Percentiles rank a stretch among this genome's conserved stretches.
phyloP scores from a whole-genome alignment of 2,329 filamentous ascomycete genomes.

The Neonectria neomacrospora region DNA sequence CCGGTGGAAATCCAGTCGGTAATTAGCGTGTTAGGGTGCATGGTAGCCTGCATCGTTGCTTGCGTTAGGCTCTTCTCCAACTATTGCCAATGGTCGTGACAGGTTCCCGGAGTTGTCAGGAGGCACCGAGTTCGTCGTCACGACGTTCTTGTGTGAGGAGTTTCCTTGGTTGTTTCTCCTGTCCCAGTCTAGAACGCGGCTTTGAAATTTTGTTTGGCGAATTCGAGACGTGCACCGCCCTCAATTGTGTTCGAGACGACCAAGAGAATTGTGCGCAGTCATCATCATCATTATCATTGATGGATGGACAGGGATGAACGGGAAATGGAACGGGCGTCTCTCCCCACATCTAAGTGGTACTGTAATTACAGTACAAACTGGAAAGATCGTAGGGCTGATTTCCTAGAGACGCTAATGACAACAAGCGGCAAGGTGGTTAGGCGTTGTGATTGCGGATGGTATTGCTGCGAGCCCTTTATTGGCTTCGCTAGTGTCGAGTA shows the following conservation, averaged over 20 bases:
- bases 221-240: neutral
- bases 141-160: neutral
- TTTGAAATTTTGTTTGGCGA: constrained; percentile 2
- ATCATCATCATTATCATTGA: neutral
- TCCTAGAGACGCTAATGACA: neutral
- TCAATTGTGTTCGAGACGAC: neutral
- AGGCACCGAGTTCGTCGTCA: neutral
- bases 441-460: neutral
- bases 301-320: neutral
- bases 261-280: neutral
- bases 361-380: constrained; percentile 4
- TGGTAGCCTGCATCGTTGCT: constrained; percentile 10
- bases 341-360: constrained; percentile 9
- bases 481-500: neutral
- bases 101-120: constrained; percentile 1
- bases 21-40: constrained; percentile 4
- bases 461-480: neutral
- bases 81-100: neutral
- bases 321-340: constrained; percentile 11
- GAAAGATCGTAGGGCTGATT: constrained; percentile 18
- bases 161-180: neutral
- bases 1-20: constrained; percentile 4
- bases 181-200: neutral
- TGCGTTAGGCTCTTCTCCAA: constrained; percentile 16
- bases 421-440: neutral